phyloP scores from a whole-genome alignment of 176 grass and related monocot genomes.

The Pharus latifolius region DNA sequence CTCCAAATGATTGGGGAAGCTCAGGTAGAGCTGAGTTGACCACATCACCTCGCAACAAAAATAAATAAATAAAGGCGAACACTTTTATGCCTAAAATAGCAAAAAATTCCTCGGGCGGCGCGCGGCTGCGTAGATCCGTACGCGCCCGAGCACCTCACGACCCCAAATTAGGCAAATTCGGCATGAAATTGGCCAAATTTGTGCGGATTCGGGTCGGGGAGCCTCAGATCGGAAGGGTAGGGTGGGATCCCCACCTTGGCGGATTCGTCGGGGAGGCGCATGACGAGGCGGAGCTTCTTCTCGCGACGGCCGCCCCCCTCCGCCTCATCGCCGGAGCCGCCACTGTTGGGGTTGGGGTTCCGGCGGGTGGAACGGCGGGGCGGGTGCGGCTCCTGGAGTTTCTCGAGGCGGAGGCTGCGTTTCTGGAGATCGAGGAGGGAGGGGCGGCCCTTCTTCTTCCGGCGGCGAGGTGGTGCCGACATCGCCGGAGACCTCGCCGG shows the following conservation, averaged over 20 bases:
- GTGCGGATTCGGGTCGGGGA: constrained; percentile 13
- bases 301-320: constrained; percentile 44
- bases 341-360: constrained; percentile 11
- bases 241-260: constrained; percentile 20
- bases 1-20: constrained; percentile 50
- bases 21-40: constrained; percentile 36
- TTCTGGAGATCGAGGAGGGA: constrained; percentile 90
- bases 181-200: constrained; percentile 6
- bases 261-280: constrained; percentile 48
- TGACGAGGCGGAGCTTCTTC: constrained; percentile 88
- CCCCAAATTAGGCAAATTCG: constrained; percentile 18
- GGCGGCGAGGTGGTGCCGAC: constrained; percentile 42
- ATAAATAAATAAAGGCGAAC: constrained; percentile 25
- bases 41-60: constrained; percentile 7
- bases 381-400: constrained; percentile 27
- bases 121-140: constrained; percentile 44
- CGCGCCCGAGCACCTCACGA: background rate
- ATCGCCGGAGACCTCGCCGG: constrained; percentile 18
- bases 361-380: constrained; percentile 35
- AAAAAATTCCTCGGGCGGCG: constrained; percentile 30
- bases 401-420: constrained; percentile 51
- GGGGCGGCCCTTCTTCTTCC: constrained; percentile 93
- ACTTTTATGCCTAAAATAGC: constrained; percentile 25
- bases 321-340: constrained; percentile 31
- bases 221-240: constrained; percentile 18